phyloP scores from a whole-genome alignment of 148 eudicot species.

The Dysphania ambrosioides region DNA sequence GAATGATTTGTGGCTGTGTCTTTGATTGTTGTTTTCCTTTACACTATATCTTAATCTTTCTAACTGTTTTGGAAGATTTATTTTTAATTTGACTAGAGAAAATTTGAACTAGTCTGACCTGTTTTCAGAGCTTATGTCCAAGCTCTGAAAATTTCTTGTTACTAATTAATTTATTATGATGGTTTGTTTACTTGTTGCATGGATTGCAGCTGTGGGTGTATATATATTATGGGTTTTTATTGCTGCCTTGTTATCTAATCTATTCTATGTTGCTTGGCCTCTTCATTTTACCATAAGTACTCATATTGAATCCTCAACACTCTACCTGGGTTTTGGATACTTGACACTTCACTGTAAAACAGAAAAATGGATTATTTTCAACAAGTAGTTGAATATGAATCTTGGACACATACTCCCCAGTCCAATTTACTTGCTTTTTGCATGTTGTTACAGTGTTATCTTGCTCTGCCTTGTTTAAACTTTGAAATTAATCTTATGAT shows the following conservation, averaged over 20 bases:
- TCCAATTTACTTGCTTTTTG: constrained; percentile 15
- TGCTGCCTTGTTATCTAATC: not conserved
- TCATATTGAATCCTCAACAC: not conserved
- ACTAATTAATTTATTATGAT: not conserved
- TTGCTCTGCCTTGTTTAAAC: not conserved
- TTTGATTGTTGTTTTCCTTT: not conserved
- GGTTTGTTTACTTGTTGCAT: not conserved
- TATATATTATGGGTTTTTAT: not conserved
- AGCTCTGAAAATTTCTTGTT: not conserved
- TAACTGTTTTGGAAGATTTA: not conserved
- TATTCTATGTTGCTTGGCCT: not conserved
- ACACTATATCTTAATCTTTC: not conserved
- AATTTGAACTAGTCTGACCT: not conserved
- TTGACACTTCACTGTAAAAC: not conserved
- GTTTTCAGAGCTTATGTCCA: not conserved
- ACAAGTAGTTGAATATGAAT: no score
- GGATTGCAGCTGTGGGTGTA: not conserved
- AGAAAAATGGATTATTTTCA: not conserved
- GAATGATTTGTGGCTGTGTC: not conserved
- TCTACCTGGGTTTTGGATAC: not conserved
- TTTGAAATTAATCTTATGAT: not conserved
- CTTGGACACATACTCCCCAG: not conserved
- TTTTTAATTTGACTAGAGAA: not conserved
- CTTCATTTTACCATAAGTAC: no score
- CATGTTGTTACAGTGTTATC: not conserved